These are phyloP conservation scores for Scutellaria baicalensis DNA, from an alignment of 257 asterid genomes.

Conservation along the genomic window DNA sequence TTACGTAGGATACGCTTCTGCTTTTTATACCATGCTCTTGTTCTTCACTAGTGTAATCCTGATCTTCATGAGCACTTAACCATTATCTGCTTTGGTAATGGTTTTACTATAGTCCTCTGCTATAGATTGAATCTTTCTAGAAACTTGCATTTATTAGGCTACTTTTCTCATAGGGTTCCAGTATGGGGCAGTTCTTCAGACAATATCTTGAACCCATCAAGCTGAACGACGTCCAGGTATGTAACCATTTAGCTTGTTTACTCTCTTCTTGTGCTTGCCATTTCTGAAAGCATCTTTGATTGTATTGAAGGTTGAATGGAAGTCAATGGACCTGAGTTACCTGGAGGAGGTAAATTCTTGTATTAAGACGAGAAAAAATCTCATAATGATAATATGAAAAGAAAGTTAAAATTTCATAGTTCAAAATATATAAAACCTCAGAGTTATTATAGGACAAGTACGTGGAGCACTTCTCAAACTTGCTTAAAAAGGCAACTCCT, in stretches of 20 bases:
- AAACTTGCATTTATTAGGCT: conserved; percentile 13
- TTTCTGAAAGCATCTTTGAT: conserved; percentile 15
- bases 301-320: conserved; percentile 81
- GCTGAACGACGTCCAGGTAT: conserved; percentile 84
- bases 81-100: not conserved
- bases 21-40: too few relatives aligned
- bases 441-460: conserved; percentile 58
- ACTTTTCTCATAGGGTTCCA: conserved; percentile 64
- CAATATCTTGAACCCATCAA: conserved; percentile 95
- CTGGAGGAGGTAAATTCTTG: conserved; percentile 67
- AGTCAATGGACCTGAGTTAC: conserved; percentile 86
- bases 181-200: conserved; percentile 93
- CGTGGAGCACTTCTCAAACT: conserved; percentile 54
- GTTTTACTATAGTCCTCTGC: conserved; percentile 1
- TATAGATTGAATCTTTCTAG: conserved; percentile 1
- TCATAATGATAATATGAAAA: not conserved
- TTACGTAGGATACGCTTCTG: too few relatives aligned
- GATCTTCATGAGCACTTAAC: too few relatives aligned
- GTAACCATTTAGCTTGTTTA: conserved; percentile 10
- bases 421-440: not conserved
- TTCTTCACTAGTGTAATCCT: too few relatives aligned
- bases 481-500: conserved; percentile 71
- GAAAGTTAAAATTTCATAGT: not conserved
- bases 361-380: not conserved
- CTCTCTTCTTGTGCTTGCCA: conserved; percentile 10